Percentiles rank a stretch among this genome's conserved stretches.
phyloP scores from a whole-genome alignment of 2,329 filamentous ascomycete genomes.

The Ambrosiella beaveri region DNA sequence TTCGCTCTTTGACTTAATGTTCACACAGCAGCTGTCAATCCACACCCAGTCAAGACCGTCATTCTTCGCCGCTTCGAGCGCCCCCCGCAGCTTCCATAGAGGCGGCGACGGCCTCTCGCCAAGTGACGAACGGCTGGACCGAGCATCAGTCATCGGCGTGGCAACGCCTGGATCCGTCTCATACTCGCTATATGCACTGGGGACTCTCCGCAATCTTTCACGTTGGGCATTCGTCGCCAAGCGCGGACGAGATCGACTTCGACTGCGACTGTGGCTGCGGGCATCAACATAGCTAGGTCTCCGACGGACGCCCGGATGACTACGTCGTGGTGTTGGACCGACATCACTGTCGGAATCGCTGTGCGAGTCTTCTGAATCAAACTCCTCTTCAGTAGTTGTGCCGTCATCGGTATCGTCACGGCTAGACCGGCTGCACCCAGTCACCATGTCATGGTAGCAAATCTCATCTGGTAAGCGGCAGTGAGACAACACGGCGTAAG shows the following conservation, averaged over 20 bases:
- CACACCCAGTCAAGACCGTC: slow-evolving; percentile 17
- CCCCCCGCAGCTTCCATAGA: slow-evolving; percentile 8
- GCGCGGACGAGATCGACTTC: slow-evolving; percentile 2
- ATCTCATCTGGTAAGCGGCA: slow-evolving; percentile 8
- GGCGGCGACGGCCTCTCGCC: slow-evolving; percentile 3
- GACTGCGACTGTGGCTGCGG: neutral
- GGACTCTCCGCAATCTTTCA: neutral
- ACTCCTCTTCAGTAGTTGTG: slow-evolving; percentile 5
- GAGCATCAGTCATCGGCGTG: slow-evolving; percentile 8
- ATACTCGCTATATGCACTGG: slow-evolving; percentile 6
- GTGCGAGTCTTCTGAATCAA: slow-evolving; percentile 2
- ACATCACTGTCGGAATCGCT: neutral
- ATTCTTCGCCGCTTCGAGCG: slow-evolving; percentile 4
- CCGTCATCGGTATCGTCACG: neutral
- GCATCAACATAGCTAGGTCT: neutral
- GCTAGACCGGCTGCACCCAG: neutral
- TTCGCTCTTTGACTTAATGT: slow-evolving; percentile 17
- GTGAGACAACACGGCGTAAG: slow-evolving; percentile 11
- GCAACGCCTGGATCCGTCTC: slow-evolving; percentile 4
- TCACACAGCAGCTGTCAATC: slow-evolving; percentile 20
- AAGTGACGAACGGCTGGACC: slow-evolving; percentile 4
- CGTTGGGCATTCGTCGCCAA: neutral
- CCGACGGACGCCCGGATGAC: neutral
- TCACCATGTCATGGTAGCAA: slow-evolving; percentile 7
- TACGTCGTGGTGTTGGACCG: neutral